A percentile compares a stretch with the other conserved stretches of the same genome.
Conservation (phyloP, 306 rosid species). For the Prunus armeniaca region DNA sequence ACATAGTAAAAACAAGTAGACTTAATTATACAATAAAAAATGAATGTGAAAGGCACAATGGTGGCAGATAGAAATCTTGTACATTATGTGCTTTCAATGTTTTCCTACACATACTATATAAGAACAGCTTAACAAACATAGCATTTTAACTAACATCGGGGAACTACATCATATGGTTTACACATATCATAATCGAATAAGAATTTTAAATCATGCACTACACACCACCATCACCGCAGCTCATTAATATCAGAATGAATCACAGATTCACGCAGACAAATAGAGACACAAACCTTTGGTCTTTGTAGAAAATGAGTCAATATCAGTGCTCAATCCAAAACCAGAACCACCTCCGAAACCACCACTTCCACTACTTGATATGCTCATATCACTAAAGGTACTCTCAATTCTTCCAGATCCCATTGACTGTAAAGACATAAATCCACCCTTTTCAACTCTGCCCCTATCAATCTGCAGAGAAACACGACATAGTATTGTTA, state of each 20-base stretch:
- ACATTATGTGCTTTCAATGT: background rate
- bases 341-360: constrained; percentile 91
- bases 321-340: constrained; percentile 65
- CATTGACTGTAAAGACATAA: constrained; percentile 71
- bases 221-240: constrained; percentile 16
- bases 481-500: constrained; percentile 1
- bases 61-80: background rate
- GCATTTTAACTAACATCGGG: background rate
- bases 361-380: constrained; percentile 79
- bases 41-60: background rate
- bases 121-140: background rate
- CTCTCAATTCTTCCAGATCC: constrained; percentile 91
- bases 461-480: constrained; percentile 78
- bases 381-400: constrained; percentile 70
- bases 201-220: background rate
- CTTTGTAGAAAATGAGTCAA: constrained; percentile 75
- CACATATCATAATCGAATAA: background rate
- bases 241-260: constrained; percentile 15
- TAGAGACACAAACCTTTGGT: constrained; percentile 64
- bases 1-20: constrained; percentile 18
- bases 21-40: constrained; percentile 4
- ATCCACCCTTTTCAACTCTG: constrained; percentile 91
- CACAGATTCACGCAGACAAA: constrained; percentile 17
- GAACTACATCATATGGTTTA: background rate
- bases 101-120: background rate